Evolutionary conservation across 495 filamentous ascomycete species (phyloP).

Genomic region (Neurospora hispaniola): DNA sequence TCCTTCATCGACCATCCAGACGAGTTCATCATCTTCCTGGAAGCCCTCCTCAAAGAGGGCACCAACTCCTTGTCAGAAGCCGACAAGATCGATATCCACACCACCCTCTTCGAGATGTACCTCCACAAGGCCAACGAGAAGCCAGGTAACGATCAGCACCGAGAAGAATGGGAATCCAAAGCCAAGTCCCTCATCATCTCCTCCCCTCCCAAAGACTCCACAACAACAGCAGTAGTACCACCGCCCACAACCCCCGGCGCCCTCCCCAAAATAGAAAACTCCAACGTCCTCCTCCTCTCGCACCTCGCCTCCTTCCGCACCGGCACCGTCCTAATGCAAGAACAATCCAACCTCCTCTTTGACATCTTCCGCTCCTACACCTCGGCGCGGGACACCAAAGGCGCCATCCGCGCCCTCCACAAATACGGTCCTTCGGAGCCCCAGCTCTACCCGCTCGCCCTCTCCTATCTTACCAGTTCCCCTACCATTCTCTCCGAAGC

Average conservation of each 20-base stretch:
- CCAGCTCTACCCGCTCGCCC: constrained; percentile 81
- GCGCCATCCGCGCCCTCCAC: constrained; percentile 75
- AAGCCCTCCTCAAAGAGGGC: constrained; percentile 64
- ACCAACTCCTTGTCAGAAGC: constrained; percentile 42
- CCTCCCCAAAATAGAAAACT: constrained; percentile 60
- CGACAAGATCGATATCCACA: constrained; percentile 80
- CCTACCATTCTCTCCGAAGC: constrained; percentile 74
- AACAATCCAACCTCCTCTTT: constrained; percentile 82
- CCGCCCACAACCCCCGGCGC: background rate
- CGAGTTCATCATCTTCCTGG: constrained; percentile 83
- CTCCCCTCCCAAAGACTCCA: constrained; percentile 31
- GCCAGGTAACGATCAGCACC: constrained; percentile 48
- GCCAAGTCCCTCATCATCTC: constrained; percentile 75
- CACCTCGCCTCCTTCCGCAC: constrained; percentile 83
- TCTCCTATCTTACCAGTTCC: constrained; percentile 87
- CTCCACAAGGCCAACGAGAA: constrained; percentile 74
- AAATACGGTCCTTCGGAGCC: constrained; percentile 92
- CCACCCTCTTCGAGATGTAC: constrained; percentile 96
- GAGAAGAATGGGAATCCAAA: constrained; percentile 77
- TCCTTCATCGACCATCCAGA: constrained; percentile 90
- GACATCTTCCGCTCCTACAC: constrained; percentile 98
- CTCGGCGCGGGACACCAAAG: constrained; percentile 79
- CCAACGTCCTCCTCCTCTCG: constrained; percentile 85
- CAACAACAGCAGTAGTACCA: constrained; percentile 20
- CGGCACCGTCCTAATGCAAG: constrained; percentile 84